Conservation (phyloP, 139 green algal genomes). For the Tetradesmus obliquus region DNA sequence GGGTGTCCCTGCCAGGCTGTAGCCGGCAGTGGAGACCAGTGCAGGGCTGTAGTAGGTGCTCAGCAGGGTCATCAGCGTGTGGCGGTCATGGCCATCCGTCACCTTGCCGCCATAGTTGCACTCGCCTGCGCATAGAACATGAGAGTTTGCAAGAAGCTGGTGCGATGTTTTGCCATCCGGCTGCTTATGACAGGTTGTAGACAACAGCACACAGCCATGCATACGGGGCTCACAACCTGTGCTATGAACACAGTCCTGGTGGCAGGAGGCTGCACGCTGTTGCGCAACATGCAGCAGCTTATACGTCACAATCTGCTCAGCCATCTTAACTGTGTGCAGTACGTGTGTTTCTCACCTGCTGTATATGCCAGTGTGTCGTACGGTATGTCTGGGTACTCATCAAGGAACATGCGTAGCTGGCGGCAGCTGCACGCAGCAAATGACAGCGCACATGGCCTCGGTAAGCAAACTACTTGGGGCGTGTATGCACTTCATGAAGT, state of each 20-base stretch:
- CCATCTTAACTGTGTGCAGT: not conserved
- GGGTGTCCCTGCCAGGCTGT: slow-evolving; percentile 26
- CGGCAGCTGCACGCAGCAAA: slow-evolving; percentile 55
- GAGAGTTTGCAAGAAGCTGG: not conserved
- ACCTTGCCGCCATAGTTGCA: slow-evolving; percentile 88
- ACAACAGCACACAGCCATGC: not conserved
- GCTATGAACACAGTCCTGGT: not conserved
- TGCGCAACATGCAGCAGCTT: too few species aligned
- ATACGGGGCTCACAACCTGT: not conserved
- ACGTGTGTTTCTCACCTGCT: slow-evolving; percentile 40
- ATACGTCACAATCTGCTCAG: too few species aligned
- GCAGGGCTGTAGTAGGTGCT: slow-evolving; percentile 70
- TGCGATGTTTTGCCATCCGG: not conserved
- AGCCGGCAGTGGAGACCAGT: not conserved
- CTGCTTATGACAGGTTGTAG: not conserved
- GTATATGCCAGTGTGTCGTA: slow-evolving; percentile 81
- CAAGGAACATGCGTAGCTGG: slow-evolving; percentile 86
- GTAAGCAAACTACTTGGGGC: not conserved
- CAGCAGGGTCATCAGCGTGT: slow-evolving; percentile 83
- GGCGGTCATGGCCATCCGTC: slow-evolving; percentile 83
- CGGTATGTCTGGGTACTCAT: slow-evolving; percentile 82
- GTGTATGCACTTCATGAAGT: too few species aligned
- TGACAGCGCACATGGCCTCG: not conserved
- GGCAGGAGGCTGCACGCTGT: too few species aligned
- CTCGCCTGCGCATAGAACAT: slow-evolving; percentile 53